Conservation (phyloP, 441 rosid genomes). For the Breynia disticha region DNA sequence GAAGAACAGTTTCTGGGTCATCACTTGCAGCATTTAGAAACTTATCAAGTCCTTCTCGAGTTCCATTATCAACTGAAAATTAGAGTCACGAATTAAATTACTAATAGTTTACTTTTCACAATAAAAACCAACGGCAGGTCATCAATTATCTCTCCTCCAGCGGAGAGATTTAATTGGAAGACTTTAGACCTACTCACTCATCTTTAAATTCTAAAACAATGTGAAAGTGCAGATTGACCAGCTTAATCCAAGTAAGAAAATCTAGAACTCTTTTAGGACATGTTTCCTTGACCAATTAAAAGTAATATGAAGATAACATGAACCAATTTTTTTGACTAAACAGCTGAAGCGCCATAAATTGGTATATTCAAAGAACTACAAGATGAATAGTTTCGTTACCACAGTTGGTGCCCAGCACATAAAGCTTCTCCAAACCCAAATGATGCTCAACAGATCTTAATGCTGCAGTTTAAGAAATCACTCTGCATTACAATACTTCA, state of each 20-base stretch:
- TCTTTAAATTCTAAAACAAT: no score
- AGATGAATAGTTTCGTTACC: slow-evolving; percentile 33
- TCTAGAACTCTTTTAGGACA: no score
- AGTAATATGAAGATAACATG: no score
- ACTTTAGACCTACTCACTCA: no score
- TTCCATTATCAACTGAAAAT: slow-evolving; percentile 84
- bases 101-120: no score
- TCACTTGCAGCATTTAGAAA: slow-evolving; percentile 83
- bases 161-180: no score
- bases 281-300: no score
- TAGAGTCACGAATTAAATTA: neutral
- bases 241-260: no score
- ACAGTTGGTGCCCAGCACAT: slow-evolving; percentile 92
- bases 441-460: slow-evolving; percentile 83
- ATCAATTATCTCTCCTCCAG: no score
- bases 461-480: slow-evolving; percentile 89
- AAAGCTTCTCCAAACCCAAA: slow-evolving; percentile 83
- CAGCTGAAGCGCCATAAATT: neutral
- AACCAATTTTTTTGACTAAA: neutral
- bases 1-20: slow-evolving; percentile 89
- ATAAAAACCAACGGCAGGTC: no score
- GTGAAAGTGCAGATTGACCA: no score
- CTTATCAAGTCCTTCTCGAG: slow-evolving; percentile 89
- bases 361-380: neutral
- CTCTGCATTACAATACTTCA: slow-evolving; percentile 77